Base-by-base conservation (phyloP, 306 rosid genomes). In the Acacia melanoxylon region DNA sequence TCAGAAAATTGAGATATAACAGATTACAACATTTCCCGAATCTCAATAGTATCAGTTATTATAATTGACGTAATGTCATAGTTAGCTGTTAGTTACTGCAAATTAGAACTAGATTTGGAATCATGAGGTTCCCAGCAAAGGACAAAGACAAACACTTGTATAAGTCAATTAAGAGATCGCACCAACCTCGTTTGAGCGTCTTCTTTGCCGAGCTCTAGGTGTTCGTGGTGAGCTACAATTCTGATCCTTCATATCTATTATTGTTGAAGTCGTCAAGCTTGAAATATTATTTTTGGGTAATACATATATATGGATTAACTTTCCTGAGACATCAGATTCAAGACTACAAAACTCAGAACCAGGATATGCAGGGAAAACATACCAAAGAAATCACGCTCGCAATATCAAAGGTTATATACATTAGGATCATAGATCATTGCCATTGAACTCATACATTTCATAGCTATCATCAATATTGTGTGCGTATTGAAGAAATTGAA, bases 131-230 rank as follows among this genome's bases (percentile, higher is more conserved):
- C 86, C 48, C 42, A 67, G 27, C 72, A 17, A 49, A 74, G 37
- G 59, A 83, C 45, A 77, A 11, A 10, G 31, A 48, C n/a, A 78
- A 17, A n/a, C 20, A 15, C 70, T 40, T 14, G 2, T 33, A 74
- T 40, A 72, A 40, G 49, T 20, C 25, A 11, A 68, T 75, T 61
- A 62, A 19, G 41, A 33, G 24, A 78, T 3, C 46, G 4, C n/a
- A 80, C 85, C n/a, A 85, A 90, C 96, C 94, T 93, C 96, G 76
- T 81, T 87, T 71, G 96, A 84, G 78, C 92, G 94, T 81, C 80
- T 82, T 75, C 94, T 89, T 51, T 79, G 87, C 66, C 97, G 85
- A 66, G 80, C 33, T 76, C 41, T 62, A 24, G 96, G 89, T 4
- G 90, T 76, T 73, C 81, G 61, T 31, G 94, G 91, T 20, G 86